Evolutionary conservation across 257 asterid genomes (phyloP).

Genomic region (Capsicum chinense): DNA sequence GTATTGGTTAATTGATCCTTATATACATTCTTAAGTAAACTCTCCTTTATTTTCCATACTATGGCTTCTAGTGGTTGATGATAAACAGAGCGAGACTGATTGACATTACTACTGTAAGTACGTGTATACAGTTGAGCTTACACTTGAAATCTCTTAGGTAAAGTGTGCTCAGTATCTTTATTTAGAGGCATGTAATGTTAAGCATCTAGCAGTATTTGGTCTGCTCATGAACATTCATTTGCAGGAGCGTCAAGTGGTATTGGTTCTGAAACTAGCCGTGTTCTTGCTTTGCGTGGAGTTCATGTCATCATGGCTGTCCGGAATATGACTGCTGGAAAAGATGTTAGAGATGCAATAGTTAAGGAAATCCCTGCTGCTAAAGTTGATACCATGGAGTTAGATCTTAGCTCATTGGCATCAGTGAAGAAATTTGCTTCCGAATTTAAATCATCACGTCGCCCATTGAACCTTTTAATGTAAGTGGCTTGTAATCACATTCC

Average conservation of each 20-base stretch:
- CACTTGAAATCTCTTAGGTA: background rate
- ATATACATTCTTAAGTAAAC: background rate
- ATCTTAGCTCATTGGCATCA: slow-evolving; percentile 74
- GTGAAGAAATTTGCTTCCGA: slow-evolving; percentile 70
- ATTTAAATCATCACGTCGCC: slow-evolving; percentile 63
- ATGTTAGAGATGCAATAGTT: slow-evolving; percentile 58
- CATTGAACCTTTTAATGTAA: slow-evolving; percentile 80
- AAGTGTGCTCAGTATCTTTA: background rate
- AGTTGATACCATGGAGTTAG: slow-evolving; percentile 81
- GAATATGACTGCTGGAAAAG: slow-evolving; percentile 58
- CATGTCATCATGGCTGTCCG: slow-evolving; percentile 78
- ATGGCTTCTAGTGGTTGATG: background rate
- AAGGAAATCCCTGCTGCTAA: slow-evolving; percentile 68
- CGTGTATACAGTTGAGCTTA: background rate
- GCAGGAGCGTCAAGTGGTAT: slow-evolving; percentile 94
- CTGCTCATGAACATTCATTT: slow-evolving; percentile 24
- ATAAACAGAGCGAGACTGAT: background rate
- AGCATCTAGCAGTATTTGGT: slow-evolving; percentile 1
- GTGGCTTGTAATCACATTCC: slow-evolving; percentile 21
- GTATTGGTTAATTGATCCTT: slow-evolving; percentile 16
- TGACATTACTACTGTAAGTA: background rate
- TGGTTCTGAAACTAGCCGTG: slow-evolving; percentile 87
- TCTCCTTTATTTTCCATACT: background rate
- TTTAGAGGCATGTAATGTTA: background rate
- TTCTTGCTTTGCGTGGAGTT: slow-evolving; percentile 83